phyloP scores from a whole-genome alignment of 495 filamentous ascomycete genomes.

The Lophium mytilinum region DNA sequence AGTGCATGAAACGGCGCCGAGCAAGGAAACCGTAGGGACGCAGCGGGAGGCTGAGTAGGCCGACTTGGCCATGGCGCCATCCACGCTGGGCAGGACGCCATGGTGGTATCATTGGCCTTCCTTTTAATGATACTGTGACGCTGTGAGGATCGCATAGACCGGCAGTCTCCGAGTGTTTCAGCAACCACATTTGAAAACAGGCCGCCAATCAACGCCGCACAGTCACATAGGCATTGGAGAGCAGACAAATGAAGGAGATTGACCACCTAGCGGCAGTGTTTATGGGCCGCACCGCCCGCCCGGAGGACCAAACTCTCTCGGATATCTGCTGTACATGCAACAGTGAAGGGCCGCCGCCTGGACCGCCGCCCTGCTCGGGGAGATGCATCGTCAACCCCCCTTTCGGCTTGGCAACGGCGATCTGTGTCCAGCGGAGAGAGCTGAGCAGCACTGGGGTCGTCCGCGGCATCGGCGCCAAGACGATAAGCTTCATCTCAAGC shows the following conservation, averaged over 20 bases:
- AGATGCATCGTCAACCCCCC: neutral
- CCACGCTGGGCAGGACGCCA: neutral
- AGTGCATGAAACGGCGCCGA: neutral
- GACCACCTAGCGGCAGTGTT: no score
- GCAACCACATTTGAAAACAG: neutral
- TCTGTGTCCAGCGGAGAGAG: slow-evolving; percentile 1
- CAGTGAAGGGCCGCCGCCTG: neutral
- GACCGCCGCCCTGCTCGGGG: neutral
- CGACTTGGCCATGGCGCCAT: neutral
- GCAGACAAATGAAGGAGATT: neutral
- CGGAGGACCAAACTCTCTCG: no score
- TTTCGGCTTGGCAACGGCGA: slow-evolving; percentile 16
- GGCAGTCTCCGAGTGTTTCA: neutral
- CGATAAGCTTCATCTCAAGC: neutral
- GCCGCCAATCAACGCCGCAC: neutral
- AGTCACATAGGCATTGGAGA: neutral
- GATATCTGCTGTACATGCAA: no score
- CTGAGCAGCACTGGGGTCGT: neutral
- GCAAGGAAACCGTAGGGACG: neutral
- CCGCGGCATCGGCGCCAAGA: slow-evolving; percentile 4
- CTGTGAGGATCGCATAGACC: neutral
- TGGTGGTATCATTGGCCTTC: neutral
- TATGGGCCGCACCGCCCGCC: no score
- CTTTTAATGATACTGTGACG: neutral
- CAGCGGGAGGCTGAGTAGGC: neutral